These are phyloP conservation scores for Termitomyces sp. DNA, from an alignment of 1,284 basidiomycete species.

Conservation along the genomic window DNA sequence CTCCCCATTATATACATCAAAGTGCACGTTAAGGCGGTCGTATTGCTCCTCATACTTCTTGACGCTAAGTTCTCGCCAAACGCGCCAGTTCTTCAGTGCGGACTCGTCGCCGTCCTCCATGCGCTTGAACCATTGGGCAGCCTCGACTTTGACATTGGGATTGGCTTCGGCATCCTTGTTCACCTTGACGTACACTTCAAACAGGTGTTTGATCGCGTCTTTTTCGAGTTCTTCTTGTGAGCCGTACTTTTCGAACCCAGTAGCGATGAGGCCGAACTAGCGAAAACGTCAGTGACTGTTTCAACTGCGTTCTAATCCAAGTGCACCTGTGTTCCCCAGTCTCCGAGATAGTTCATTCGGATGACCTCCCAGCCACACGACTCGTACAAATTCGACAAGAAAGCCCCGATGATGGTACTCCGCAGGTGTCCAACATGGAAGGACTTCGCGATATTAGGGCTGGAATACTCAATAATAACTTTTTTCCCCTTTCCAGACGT, in stretches of 20 bases:
- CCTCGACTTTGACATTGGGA: conserved; percentile 74
- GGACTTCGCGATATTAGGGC: conserved; percentile 97
- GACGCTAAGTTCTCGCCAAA: conserved; percentile 91
- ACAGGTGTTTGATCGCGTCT: conserved; percentile 94
- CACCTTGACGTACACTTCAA: conserved; percentile 92
- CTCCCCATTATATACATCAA: conserved; percentile 95
- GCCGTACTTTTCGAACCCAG: conserved; percentile 92
- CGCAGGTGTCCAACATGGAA: conserved; percentile 98
- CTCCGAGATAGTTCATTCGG: conserved; percentile 91
- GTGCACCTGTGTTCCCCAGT: conserved; percentile 88
- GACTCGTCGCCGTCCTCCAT: conserved; percentile 94
- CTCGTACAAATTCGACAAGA: conserved; percentile 88
- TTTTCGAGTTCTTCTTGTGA: conserved; percentile 77
- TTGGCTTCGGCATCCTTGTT: conserved; percentile 80
- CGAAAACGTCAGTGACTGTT: not conserved
- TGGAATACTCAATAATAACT: conserved; percentile 85
- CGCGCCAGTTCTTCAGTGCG: conserved; percentile 84
- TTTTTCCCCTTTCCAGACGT: conserved; percentile 77
- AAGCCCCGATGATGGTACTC: conserved; percentile 96
- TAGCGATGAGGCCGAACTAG: conserved; percentile 83
- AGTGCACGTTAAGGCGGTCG: conserved; percentile 85
- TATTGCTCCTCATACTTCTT: conserved; percentile 92
- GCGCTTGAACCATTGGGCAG: conserved; percentile 88
- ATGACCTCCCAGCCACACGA: conserved; percentile 91
- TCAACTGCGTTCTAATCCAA: not conserved